Evolutionary conservation across 306 rosid species (phyloP).

Genomic region (Malus fusca): DNA sequence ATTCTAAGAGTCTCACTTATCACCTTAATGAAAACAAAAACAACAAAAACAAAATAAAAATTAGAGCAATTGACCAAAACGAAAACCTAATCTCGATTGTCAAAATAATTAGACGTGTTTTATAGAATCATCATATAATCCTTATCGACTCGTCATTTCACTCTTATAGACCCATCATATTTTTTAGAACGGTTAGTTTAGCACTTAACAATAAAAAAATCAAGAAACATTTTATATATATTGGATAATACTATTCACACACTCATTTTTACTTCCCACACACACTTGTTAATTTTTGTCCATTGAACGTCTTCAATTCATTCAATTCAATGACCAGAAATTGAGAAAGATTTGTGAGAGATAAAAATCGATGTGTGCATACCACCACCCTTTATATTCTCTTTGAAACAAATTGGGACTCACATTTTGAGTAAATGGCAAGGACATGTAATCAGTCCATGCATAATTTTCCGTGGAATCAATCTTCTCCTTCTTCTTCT

Average conservation of each 20-base stretch:
- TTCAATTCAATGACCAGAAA: too few species aligned
- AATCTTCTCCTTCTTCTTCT: constrained; percentile 20
- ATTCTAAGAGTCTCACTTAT: constrained; percentile 89
- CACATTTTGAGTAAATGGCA: constrained; percentile 83
- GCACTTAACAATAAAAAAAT: background rate
- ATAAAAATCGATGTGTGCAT: too few species aligned
- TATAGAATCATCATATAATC: too few species aligned
- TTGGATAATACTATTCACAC: too few species aligned
- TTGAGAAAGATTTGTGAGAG: too few species aligned
- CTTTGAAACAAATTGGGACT: constrained; percentile 19
- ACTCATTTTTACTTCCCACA: too few species aligned
- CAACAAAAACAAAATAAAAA: background rate
- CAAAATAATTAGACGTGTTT: background rate
- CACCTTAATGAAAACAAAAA: constrained; percentile 35
- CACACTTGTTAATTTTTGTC: too few species aligned
- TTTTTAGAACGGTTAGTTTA: background rate
- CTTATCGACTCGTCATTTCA: background rate
- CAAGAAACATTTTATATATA: background rate
- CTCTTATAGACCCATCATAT: background rate
- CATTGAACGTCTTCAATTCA: too few species aligned
- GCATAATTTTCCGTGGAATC: constrained; percentile 29
- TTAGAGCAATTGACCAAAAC: background rate
- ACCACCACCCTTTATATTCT: too few species aligned
- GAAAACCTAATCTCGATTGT: background rate
- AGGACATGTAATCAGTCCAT: constrained; percentile 85